Evolutionary conservation across 257 asterid genomes (phyloP).

Genomic region (Rubia yunnanensis): DNA sequence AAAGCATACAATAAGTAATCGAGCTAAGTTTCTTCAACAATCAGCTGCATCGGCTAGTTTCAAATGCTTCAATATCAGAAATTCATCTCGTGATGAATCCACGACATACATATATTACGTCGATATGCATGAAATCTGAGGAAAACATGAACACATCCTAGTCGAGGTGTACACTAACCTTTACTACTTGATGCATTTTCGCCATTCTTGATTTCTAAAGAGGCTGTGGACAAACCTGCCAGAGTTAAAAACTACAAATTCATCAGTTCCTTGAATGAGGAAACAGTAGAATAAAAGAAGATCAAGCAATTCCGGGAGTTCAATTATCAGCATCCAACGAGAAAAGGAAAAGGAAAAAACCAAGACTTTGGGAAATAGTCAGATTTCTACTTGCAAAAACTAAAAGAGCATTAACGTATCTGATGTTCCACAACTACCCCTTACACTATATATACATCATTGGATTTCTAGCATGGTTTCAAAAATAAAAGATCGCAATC

Average conservation of each 20-base stretch:
- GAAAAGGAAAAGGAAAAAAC: background rate
- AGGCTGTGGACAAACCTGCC: conserved; percentile 85
- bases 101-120: background rate
- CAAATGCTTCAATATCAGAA: background rate
- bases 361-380: background rate
- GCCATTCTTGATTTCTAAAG: conserved; percentile 62
- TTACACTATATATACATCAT: background rate
- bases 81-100: background rate
- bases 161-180: conserved; percentile 32
- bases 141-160: background rate
- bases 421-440: background rate
- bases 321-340: background rate
- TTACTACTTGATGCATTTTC: conserved; percentile 43
- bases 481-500: too few relatives aligned
- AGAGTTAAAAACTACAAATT: conserved; percentile 10
- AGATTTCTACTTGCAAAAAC: background rate
- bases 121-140: background rate
- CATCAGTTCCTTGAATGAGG: background rate
- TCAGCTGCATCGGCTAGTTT: background rate
- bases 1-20: background rate
- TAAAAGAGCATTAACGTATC: background rate
- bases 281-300: background rate
- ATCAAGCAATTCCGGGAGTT: background rate
- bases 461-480: background rate
- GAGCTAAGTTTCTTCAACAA: background rate